Evolutionary conservation across 768 basidiomycete genomes (phyloP), one percentile per base, ranked within the genome.

Genomic region (Hericium rajendrae): DNA sequence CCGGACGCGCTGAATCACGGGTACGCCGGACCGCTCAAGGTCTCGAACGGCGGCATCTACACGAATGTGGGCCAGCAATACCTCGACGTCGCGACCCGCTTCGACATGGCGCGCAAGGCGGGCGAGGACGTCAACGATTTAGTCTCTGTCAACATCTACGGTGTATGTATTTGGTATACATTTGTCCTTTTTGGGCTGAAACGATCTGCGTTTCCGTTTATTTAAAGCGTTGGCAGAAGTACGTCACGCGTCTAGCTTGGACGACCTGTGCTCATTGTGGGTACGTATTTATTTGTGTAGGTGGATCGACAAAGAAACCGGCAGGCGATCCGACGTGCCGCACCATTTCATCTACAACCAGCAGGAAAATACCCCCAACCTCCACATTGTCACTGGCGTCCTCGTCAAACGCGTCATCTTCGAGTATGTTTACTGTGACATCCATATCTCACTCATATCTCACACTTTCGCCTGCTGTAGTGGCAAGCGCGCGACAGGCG

Each of bases 241-340:
- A 41, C 28, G 57, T 51, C 26, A 10, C 16, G 20, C 9, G 11
- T 38, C 18, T 18, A 6, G 18, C 22, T 38, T 16, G 13, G 10
- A 12, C 6, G 16, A 32, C 8, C 28, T 9, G 13, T 16, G 12
- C 15, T 18, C 12, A 32, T 20, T 32, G 32, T 32, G 32, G 32
- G 32, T 32, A 8, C 32, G 32, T 32, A 32, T 32, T 32, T 32
- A 32, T 32, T 4, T 13, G 5, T 43, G 10, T 38, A 54, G 54
- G 41, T 54, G 54, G 54, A 54, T 54, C 13, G 72, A 79, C 58
- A 66, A 63, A 4, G 65, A 67, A 12, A 80, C 75, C 5, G 84
- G 84, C 26, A 73, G 62, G 46, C 78, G 84, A 28, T 83, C 82
- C 0, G 83, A 85, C 62, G 62, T 76, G 0, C 73, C 84, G 2